Evolutionary conservation across 805 yeast species (phyloP), one percentile per base, ranked within the genome.

Genomic region (Sugiyamaella marilandica): DNA sequence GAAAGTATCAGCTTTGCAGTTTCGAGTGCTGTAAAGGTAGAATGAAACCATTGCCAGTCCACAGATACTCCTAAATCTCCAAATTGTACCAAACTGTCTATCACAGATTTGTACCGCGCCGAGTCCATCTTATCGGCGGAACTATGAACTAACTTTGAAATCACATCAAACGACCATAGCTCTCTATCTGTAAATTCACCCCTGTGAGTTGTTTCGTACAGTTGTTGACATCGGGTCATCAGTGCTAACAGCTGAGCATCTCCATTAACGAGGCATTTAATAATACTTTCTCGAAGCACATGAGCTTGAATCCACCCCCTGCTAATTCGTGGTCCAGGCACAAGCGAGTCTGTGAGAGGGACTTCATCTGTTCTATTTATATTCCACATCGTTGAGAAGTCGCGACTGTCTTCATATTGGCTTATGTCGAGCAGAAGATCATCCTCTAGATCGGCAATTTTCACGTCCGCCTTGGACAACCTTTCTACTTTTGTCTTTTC

Each of bases 361-460:
- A 49, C 1, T 59, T 55, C 62, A 37, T 69, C 69, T 41, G 69
- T 70, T 33, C 69, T 63, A 11, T 78, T 82, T 59, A 76, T 68
- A 50, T 78, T 77, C 80, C 82, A 81, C 47, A 82, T 61, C 8
- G 80, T 75, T 5, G 65, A 69, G 51, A 70, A 66, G 60, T 87
- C 94, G 51, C 92, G 74, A 58, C 83, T 84, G 62, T 87, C 92
- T 19, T 37, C 51, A 18, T 62, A 48, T 24, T 43, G 19, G 19
- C 45, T 52, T 24, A 29, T 13, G 26, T 36, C 37, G 21, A 53
- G 39, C 10, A 36, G 52, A 13, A 47, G 32, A 34, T 44, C 54
- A 8, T 51, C 49, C 3, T 16, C 45, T 16, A 44, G 29, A 2
- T 46, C 53, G 2, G 54, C 26, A 21, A 57, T 10, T 34, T 55